Percentiles rank a stretch among this genome's conserved stretches.
Conservation (phyloP, 2,329 filamentous ascomycete species). For the Aureobasidium sp. region DNA sequence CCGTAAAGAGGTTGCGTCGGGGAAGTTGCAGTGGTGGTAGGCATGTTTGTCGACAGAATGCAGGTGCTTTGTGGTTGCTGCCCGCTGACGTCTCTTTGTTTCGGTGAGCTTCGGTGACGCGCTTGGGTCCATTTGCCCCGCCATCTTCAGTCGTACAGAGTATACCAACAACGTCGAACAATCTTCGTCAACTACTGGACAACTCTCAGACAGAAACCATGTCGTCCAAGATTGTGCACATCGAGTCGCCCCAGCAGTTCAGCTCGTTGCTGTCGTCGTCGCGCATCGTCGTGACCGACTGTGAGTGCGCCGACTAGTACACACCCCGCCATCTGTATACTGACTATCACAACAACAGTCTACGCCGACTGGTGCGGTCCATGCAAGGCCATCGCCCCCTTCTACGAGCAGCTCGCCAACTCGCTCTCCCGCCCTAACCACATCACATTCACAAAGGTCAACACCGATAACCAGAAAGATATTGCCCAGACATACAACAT, state of each 20-base stretch:
- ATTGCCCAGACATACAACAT: conserved; percentile 68
- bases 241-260: conserved; percentile 51
- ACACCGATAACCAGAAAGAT: conserved; percentile 69
- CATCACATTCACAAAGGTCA: conserved; percentile 81
- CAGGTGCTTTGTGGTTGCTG: neutral
- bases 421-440: conserved; percentile 63
- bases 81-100: conserved; percentile 2
- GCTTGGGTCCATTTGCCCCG: neutral
- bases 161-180: neutral
- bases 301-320: conserved; percentile 48
- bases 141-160: neutral
- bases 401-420: conserved; percentile 69
- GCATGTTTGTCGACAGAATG: neutral
- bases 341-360: conserved; percentile 47
- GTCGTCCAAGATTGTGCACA: conserved; percentile 36
- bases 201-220: conserved; percentile 23
- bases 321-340: conserved; percentile 6
- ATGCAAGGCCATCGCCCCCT: conserved; percentile 74
- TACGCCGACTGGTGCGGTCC: conserved; percentile 81
- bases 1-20: conserved; percentile 21
- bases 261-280: conserved; percentile 61
- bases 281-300: conserved; percentile 78
- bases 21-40: neutral
- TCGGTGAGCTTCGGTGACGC: conserved; percentile 8
- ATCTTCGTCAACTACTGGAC: neutral